Base-by-base conservation (phyloP, 495 filamentous ascomycete species). In the Xylona heveae region DNA sequence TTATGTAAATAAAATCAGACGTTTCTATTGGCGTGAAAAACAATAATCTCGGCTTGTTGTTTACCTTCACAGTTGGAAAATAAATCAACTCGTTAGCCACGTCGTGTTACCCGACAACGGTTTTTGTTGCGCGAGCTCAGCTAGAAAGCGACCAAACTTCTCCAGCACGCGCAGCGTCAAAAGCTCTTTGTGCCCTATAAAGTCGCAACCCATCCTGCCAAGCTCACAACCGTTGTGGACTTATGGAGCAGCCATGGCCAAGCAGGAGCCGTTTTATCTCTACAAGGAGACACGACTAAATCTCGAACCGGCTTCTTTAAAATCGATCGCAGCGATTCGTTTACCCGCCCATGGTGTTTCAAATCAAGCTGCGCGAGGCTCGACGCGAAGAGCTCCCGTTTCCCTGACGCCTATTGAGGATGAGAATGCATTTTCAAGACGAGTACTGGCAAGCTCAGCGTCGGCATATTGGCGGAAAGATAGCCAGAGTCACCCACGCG, bases 231-330 rank as follows among this genome's bases (percentile, higher is more conserved):
- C n/a, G n/a, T n/a, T n/a, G n/a, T n/a, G n/a, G n/a, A n/a, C n/a
- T 33, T 30, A 51, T 47, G 44, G 39, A 30, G 29, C 34, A 7
- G 36, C 35, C 17, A 59, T 59, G 55, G 42, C 44, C 5, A 42
- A 38, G 16, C 8, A 31, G 28, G 31, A 37, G 26, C 35, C 38
- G 14, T 33, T 43, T 13, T 48, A 41, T 36, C 46, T 82, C 42
- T 85, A 78, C 59, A 84, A 82, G 50, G 84, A 94, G 57, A 77
- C 78, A 44, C 71, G 81, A 44, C 54, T 91, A 38, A 75, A 80
- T 40, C 62, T 88, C 33, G 76, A 85, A 47, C 73, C 80, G 17
- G 60, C 73, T 29, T 72, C 62, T 36, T 57, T 66, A 42, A 61
- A 62, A 36, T 74, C 75, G 24, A 63, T 73, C 39, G 65, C 80